Percentiles rank a stretch among this genome's conserved stretches.
Conservation (phyloP, 75 land plant species). For the Pinus tabuliformis region DNA sequence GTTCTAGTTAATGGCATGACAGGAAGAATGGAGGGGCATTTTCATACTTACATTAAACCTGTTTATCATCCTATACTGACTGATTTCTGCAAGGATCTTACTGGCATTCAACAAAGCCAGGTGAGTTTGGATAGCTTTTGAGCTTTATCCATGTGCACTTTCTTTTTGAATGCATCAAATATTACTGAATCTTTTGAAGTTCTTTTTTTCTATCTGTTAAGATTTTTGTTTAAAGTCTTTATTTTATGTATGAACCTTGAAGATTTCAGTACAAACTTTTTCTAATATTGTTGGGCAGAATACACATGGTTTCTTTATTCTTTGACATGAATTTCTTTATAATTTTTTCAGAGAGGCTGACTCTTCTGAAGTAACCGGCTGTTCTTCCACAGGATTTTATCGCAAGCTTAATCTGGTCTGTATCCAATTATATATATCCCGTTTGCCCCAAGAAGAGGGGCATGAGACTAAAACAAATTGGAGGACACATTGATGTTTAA, state of each 20-base stretch:
- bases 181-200: not conserved
- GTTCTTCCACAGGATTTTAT: not conserved
- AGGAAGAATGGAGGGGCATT: constrained; percentile 60
- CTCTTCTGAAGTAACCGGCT: not conserved
- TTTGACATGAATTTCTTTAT: not conserved
- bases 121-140: constrained; percentile 14
- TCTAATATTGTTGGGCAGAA: not conserved
- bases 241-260: not conserved
- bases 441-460: not conserved
- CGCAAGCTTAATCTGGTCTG: not conserved
- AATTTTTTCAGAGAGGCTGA: not conserved
- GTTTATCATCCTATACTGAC: constrained; percentile 56
- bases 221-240: not conserved
- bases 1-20: constrained; percentile 64
- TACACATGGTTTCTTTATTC: not conserved
- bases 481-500: too few relatives aligned
- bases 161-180: not conserved
- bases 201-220: not conserved
- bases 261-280: not conserved
- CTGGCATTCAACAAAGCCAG: constrained; percentile 81
- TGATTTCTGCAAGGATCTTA: constrained; percentile 81
- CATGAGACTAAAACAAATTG: not conserved
- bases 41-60: constrained; percentile 83
- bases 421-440: not conserved
- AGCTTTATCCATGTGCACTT: not conserved